A percentile compares a stretch with the other conserved stretches of the same genome.
These are phyloP conservation scores for Nadsonia fulvescens DNA, from an alignment of 805 yeast species.

Conservation along the genomic window DNA sequence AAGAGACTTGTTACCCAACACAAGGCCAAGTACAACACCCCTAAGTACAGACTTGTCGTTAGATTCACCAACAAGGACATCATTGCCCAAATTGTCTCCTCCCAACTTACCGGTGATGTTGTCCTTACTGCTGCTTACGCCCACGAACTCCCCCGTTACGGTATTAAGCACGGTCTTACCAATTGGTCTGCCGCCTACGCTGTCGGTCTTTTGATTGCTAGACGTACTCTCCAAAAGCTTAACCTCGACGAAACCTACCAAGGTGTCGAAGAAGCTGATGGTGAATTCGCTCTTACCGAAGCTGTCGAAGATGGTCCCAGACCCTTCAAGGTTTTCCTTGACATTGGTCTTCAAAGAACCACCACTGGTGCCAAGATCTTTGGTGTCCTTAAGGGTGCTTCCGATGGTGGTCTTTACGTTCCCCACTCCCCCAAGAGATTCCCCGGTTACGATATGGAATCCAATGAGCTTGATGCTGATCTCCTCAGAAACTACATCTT, in stretches of 20 bases:
- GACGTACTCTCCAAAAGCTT: slow-evolving; percentile 95
- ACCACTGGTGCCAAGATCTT: slow-evolving; percentile 99
- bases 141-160: slow-evolving; percentile 96
- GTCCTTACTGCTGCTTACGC: slow-evolving; percentile 97
- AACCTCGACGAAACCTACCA: slow-evolving; percentile 95
- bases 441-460: slow-evolving; percentile 99
- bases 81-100: slow-evolving; percentile 92
- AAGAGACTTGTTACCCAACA: slow-evolving; percentile 98
- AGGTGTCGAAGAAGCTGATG: slow-evolving; percentile 99
- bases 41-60: slow-evolving; percentile 98
- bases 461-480: slow-evolving; percentile 96
- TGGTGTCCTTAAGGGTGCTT: slow-evolving; percentile 99
- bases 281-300: slow-evolving; percentile 96
- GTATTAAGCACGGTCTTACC: slow-evolving; percentile 95
- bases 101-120: slow-evolving; percentile 92
- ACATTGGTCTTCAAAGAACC: slow-evolving; percentile 98
- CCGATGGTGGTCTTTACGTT: slow-evolving; percentile 98
- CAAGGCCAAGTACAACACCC: slow-evolving; percentile 99
- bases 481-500: slow-evolving; percentile 95
- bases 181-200: slow-evolving; percentile 99
- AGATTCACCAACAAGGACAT: slow-evolving; percentile 99
- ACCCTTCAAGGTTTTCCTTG: slow-evolving; percentile 99
- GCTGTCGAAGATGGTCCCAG: slow-evolving; percentile 99
- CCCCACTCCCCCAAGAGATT: slow-evolving; percentile 99
- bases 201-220: slow-evolving; percentile 93